Evolutionary conservation across 2,329 filamentous ascomycete species (phyloP), one percentile per base, ranked within the genome.

Genomic region (Diaporthe eres): DNA sequence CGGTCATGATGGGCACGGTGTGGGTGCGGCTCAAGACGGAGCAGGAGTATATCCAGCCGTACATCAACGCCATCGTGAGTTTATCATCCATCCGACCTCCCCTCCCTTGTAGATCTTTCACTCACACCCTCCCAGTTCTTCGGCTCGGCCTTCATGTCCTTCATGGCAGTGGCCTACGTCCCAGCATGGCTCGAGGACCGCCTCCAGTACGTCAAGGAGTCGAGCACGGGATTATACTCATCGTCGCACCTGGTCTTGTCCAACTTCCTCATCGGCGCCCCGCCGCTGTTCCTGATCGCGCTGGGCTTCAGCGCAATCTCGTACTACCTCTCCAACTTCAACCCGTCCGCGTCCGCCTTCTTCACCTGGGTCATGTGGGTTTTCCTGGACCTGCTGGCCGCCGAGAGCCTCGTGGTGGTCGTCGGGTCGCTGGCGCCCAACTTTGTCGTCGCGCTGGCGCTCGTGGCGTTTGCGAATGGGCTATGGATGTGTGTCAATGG

Each of bases 401-500:
- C 94, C 28, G 95, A 97, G 84, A 93, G 93, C 0, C 90, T 97
- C 0, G 94, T 97, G 34, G 94, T 98, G 3, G 87, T 97, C 39
- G 87, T 97, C 31, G 91, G 92, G 0, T 91, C 90, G 1, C 82
- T 97, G 1, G 92, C 95, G 78, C 94, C 94, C 0, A 93, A 92
- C 77, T 97, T 97, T 78, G 95, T 97, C 68, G 90, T 96, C 60
- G 88, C 94, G 0, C 90, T 97, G 0, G 95, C 95, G 0, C 87
- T 95, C 2, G 94, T 94, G 0, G 95, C 95, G 0, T 97, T 97
- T 81, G 93, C 94, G 31, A 98, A 98, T 83, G 95, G 95, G 0
- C 87, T 98, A 9, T 98, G 95, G 95, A 97, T 97, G 95, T 92
- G 90, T 71, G 94, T 96, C 1, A 91, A 93, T 71, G 95, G 95